Percentiles rank a stretch among this genome's conserved stretches.
Conservation (phyloP, 1,284 basidiomycete species). For the Clitocybe nebularis region DNA sequence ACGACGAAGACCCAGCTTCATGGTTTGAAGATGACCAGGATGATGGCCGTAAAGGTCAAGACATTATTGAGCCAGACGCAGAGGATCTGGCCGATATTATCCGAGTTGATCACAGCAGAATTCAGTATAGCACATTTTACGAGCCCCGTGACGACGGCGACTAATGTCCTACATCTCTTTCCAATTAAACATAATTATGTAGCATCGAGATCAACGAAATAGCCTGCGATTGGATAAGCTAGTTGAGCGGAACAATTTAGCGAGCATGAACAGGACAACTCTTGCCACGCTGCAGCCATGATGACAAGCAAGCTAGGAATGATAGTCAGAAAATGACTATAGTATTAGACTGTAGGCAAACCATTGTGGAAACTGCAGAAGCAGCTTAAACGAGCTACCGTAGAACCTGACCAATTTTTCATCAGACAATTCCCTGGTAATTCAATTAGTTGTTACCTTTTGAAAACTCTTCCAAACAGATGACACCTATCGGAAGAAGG, state of each 20-base stretch:
- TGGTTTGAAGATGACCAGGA: slow-evolving; percentile 83
- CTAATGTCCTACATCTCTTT: slow-evolving; percentile 23
- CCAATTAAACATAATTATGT: slow-evolving; percentile 20
- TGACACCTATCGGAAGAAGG: slow-evolving; percentile 66
- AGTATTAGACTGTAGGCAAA: slow-evolving; percentile 29
- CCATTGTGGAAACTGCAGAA: slow-evolving; percentile 89
- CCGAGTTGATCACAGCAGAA: slow-evolving; percentile 62
- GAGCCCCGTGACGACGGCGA: slow-evolving; percentile 50
- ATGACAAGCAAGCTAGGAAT: slow-evolving; percentile 70
- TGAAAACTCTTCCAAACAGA: slow-evolving; percentile 86
- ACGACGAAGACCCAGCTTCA: slow-evolving; percentile 60
- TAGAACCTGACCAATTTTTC: slow-evolving; percentile 50
- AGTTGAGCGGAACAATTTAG: slow-evolving; percentile 21
- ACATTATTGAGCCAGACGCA: slow-evolving; percentile 68
- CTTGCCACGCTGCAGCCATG: slow-evolving; percentile 83
- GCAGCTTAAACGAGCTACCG: slow-evolving; percentile 82
- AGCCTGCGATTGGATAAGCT: slow-evolving; percentile 12
- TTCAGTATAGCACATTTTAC: slow-evolving; percentile 61
- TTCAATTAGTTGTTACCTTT: slow-evolving; percentile 37
- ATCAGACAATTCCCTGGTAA: slow-evolving; percentile 7
- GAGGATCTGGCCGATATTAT: slow-evolving; percentile 69
- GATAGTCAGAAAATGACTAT: slow-evolving; percentile 3
- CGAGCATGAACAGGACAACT: slow-evolving; percentile 85
- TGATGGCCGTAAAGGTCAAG: slow-evolving; percentile 74
- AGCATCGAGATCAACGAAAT: slow-evolving; percentile 12